These are phyloP conservation scores for Sporothrix protearum DNA, from an alignment of 2,329 filamentous ascomycete genomes.

Conservation along the genomic window DNA sequence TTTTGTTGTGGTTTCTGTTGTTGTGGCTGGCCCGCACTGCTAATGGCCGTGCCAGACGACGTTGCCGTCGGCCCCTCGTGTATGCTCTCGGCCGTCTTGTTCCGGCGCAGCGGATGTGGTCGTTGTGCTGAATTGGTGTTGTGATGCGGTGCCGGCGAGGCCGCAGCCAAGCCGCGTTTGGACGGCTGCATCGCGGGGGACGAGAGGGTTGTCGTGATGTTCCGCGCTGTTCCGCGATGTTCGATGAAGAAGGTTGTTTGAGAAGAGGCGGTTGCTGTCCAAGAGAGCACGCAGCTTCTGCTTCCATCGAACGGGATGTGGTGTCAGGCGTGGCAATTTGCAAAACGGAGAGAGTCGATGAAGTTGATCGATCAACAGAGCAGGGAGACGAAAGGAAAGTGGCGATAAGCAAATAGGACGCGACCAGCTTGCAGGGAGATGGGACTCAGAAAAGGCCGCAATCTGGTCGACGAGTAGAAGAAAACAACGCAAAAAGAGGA, in stretches of 20 bases:
- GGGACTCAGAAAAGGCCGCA: neutral
- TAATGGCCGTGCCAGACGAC: neutral
- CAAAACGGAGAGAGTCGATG: neutral
- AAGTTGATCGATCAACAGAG: neutral
- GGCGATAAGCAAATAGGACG: neutral
- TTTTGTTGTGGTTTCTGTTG: too few species aligned
- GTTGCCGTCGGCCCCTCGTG: neutral
- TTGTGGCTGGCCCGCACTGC: neutral
- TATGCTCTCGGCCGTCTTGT: neutral
- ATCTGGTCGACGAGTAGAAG: neutral
- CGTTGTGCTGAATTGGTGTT: neutral
- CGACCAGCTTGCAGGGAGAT: neutral
- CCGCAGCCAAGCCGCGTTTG: neutral
- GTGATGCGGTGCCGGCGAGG: conserved; percentile 1
- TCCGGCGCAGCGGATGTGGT: conserved; percentile 2
- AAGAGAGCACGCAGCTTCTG: neutral
- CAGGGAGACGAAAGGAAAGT: neutral
- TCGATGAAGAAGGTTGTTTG: neutral
- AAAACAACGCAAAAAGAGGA: conserved; percentile 9
- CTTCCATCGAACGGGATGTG: too few species aligned
- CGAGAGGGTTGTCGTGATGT: neutral
- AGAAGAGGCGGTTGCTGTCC: neutral
- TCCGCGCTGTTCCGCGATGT: too few species aligned
- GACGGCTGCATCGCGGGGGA: neutral
- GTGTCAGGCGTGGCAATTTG: neutral